Base-by-base conservation (phyloP, 2,329 filamentous ascomycete genomes). In the Fusarium sp. region DNA sequence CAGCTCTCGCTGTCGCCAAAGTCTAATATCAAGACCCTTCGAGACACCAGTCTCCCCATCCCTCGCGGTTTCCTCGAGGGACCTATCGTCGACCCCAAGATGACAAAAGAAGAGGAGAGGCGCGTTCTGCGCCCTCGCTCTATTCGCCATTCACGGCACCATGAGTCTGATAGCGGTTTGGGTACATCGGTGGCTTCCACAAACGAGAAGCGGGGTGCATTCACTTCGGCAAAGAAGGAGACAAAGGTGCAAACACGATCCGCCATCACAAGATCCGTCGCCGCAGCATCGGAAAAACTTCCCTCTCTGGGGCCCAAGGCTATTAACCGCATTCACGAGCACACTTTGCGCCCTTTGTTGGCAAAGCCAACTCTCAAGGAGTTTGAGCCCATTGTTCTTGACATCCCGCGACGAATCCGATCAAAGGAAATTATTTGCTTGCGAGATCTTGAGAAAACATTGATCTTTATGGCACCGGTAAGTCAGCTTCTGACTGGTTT, bases 401-500 rank as follows among this genome's bases (percentile, higher is more conserved):
- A 93, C 81, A 90, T 94, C 73, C 94, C 94, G 52, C 87, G 88
- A 81, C 92, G 92, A 79, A 96, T 97, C 80, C 89, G 90, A 78
- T 89, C 91, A 79, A 95, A 94, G 82, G 91, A 96, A 78, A 96
- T 98, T 78, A 91, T 93, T 80, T 97, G 93, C 84, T 89, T 98
- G 61, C 91, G 95, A 81, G 95, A 98, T 83, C 88, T 98, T 55
- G 95, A 98, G 83, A 97, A 97, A 89, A 95, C 92, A 15, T 86
- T 98, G 69, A 90, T 98, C 78, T 94, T 95, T 83, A 90, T 95
- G 81, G 94, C 95, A 85, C 94, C 94, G 82, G 95, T 98, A 92
- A 97, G 95, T 97, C 82, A 86, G 80, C 80, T 86, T 83, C 83
- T 84, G 82, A 85, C 81, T 83, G 85, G 86, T 83, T 80, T 80